Conservation (phyloP, 257 asterid species). For the Nicotiana undulata region DNA sequence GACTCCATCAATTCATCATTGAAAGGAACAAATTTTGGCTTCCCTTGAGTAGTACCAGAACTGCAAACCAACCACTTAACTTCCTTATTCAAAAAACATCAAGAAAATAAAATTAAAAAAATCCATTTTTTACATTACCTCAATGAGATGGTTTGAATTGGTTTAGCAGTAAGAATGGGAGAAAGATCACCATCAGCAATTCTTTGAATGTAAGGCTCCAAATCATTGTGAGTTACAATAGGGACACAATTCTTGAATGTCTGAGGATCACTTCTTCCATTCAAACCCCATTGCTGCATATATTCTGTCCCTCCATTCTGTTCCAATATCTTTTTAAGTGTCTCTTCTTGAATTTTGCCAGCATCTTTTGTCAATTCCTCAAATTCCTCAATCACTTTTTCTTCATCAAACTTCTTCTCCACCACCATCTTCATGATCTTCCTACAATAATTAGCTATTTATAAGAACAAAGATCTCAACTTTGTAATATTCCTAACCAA, state of each 20-base stretch:
- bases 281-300: conserved; percentile 7
- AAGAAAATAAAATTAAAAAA: too few species aligned
- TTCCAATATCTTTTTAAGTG: neutral
- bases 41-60: conserved; percentile 95
- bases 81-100: neutral
- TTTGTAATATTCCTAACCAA: too few species aligned
- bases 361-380: conserved; percentile 49
- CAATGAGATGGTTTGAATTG: conserved; percentile 77
- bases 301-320: conserved; percentile 11
- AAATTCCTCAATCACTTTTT: conserved; percentile 54
- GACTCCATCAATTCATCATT: conserved; percentile 84
- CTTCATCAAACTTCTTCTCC: conserved; percentile 62
- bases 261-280: conserved; percentile 46
- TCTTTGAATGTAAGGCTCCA: conserved; percentile 65
- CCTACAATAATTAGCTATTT: neutral
- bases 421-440: conserved; percentile 26
- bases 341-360: conserved; percentile 8
- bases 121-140: neutral
- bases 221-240: conserved; percentile 54
- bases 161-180: conserved; percentile 56
- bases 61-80: conserved; percentile 34
- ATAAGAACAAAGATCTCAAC: neutral
- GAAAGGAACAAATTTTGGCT: conserved; percentile 97
- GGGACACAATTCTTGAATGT: conserved; percentile 65
- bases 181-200: conserved; percentile 63